These are phyloP conservation scores for Penicillium hesseltinei DNA, from an alignment of 2,329 filamentous ascomycete genomes.

Conservation along the genomic window DNA sequence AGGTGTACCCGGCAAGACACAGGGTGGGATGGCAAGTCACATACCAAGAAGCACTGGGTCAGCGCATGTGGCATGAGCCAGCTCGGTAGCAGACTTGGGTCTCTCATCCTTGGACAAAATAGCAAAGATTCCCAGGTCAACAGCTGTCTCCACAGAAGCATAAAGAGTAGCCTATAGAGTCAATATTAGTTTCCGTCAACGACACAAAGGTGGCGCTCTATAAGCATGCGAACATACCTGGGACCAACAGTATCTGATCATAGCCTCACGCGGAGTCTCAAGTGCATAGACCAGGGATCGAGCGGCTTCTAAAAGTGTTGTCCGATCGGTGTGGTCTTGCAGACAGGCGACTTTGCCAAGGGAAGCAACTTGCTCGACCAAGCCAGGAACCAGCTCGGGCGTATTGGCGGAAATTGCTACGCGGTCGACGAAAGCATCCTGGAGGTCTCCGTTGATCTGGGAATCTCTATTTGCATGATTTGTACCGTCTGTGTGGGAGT, in stretches of 20 bases:
- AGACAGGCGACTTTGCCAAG: constrained; percentile 1
- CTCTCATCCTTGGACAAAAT: constrained; percentile 22
- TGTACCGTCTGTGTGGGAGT: neutral
- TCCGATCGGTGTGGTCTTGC: constrained; percentile 11
- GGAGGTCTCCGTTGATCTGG: neutral
- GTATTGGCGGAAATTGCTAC: constrained; percentile 16
- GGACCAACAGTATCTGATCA: constrained; percentile 19
- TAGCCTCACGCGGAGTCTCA: constrained; percentile 19
- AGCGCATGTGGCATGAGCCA: constrained; percentile 21
- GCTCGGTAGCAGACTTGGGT: constrained; percentile 21
- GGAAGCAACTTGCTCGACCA: constrained; percentile 14
- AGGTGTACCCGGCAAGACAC: neutral
- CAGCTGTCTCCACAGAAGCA: constrained; percentile 24
- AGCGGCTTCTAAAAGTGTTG: constrained; percentile 18
- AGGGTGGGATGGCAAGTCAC: neutral
- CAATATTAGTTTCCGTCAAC: neutral
- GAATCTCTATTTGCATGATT: neutral
- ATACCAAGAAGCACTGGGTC: constrained; percentile 22
- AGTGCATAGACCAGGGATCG: constrained; percentile 16
- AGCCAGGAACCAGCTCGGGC: constrained; percentile 12
- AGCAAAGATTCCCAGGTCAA: constrained; percentile 25
- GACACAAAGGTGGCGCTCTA: neutral
- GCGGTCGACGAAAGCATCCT: constrained; percentile 11
- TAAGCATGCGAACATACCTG: constrained; percentile 1
- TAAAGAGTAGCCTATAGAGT: constrained; percentile 5